Evolutionary conservation across 2,329 filamentous ascomycete genomes (phyloP).

Genomic region (Phaeoacremonium minimum): DNA sequence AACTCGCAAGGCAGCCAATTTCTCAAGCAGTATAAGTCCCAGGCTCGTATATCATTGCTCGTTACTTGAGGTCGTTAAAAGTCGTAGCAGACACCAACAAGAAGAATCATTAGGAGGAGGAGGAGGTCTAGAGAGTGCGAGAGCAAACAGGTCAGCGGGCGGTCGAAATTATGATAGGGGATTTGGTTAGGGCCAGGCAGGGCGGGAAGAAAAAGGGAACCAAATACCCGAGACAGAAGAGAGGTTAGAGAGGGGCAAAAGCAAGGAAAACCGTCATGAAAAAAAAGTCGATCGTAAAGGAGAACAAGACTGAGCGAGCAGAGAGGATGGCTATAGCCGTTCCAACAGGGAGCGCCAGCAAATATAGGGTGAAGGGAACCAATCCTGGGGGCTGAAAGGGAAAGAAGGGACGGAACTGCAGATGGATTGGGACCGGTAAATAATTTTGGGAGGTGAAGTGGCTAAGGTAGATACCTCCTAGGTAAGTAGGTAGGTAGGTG

Average conservation of each 20-base stretch:
- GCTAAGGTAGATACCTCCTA: no score
- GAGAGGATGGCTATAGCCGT: constrained; percentile 9
- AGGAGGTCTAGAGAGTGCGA: neutral
- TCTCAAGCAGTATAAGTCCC: constrained; percentile 1
- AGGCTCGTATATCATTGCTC: constrained; percentile 13
- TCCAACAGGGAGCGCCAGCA: constrained; percentile 12
- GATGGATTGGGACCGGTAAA: neutral
- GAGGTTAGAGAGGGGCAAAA: neutral
- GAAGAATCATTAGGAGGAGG: neutral
- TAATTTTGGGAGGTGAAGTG: no score
- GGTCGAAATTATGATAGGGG: no score
- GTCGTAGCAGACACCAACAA: constrained; percentile 5
- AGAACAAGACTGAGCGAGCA: no score
- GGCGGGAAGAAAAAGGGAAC: neutral
- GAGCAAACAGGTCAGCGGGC: neutral
- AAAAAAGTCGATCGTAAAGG: constrained; percentile 9
- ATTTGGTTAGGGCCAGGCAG: neutral
- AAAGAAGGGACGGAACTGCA: neutral
- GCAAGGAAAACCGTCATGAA: constrained; percentile 9
- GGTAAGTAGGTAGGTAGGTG: no score
- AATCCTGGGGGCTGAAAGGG: constrained; percentile 8
- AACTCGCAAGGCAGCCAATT: neutral
- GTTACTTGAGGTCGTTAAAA: constrained; percentile 9
- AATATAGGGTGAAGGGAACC: no score
- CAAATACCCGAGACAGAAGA: neutral